A percentile compares a stretch with the other conserved stretches of the same genome.
Conservation (phyloP, 352 stramenopile genomes). For the Pythium insidiosum region DNA sequence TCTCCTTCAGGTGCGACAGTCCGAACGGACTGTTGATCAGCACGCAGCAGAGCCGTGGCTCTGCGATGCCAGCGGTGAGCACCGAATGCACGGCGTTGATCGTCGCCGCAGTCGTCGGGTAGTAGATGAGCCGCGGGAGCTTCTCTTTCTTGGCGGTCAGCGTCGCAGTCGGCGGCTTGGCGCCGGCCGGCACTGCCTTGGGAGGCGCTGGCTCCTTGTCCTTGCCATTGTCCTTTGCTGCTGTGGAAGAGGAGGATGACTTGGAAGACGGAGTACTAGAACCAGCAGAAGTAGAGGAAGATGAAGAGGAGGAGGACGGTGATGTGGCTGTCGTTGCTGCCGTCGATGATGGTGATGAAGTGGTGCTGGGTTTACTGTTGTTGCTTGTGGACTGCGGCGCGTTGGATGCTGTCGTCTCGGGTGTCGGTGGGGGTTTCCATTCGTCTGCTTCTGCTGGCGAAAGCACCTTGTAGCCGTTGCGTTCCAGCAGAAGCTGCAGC, state of each 20-base stretch:
- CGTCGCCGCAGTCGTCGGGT: constrained; percentile 45
- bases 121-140: constrained; percentile 47
- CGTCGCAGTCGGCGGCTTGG: constrained; percentile 14
- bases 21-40: constrained; percentile 55
- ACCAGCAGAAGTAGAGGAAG: too few species aligned
- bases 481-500: constrained; percentile 29
- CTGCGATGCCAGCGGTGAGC: constrained; percentile 31
- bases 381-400: not conserved
- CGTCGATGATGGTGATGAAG: not conserved
- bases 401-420: not conserved
- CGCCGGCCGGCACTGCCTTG: constrained; percentile 1
- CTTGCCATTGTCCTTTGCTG: constrained; percentile 1
- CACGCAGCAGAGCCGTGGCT: constrained; percentile 45
- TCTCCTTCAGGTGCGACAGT: constrained; percentile 44
- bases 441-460: constrained; percentile 26
- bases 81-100: constrained; percentile 57
- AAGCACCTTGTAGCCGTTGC: constrained; percentile 39
- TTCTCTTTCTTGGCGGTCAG: constrained; percentile 31
- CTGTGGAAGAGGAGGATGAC: too few species aligned
- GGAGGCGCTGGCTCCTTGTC: not conserved
- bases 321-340: not conserved
- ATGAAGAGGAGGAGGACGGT: too few species aligned
- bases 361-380: not conserved
- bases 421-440: constrained; percentile 3
- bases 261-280: too few species aligned